phyloP scores from a whole-genome alignment of 108 stramenopile species.

The Seminavis robusta region DNA sequence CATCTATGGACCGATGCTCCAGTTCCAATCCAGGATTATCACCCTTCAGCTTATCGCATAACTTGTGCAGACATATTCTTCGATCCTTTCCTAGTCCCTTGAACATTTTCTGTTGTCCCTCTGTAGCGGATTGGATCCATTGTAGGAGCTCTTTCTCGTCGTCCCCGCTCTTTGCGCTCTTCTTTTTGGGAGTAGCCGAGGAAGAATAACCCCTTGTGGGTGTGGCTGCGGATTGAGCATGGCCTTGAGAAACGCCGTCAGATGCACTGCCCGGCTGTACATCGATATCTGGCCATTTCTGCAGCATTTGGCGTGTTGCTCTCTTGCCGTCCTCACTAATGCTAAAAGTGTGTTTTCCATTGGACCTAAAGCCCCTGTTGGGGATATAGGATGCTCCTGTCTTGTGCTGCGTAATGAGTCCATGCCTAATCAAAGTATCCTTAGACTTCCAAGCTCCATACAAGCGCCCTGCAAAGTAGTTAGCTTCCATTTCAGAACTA shows the following conservation, averaged over 20 bases:
- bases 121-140: conserved; percentile 9
- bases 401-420: conserved; percentile 12
- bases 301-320: too few relatives aligned
- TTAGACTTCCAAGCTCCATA: conserved; percentile 29
- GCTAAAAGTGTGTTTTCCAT: neutral
- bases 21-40: conserved; percentile 8
- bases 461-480: conserved; percentile 23
- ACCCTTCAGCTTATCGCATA: conserved; percentile 14
- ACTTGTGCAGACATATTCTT: conserved; percentile 8
- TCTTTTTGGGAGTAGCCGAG: too few relatives aligned
- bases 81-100: conserved; percentile 26
- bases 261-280: too few relatives aligned
- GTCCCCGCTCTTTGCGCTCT: neutral
- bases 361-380: too few relatives aligned
- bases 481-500: conserved; percentile 27
- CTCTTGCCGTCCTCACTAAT: too few relatives aligned
- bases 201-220: too few relatives aligned
- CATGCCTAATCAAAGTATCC: conserved; percentile 26
- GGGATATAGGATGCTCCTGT: conserved; percentile 1
- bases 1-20: conserved; percentile 11
- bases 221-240: too few relatives aligned
- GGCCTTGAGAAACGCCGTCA: too few relatives aligned
- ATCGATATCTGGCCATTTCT: too few relatives aligned
- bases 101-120: conserved; percentile 10
- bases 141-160: conserved; percentile 6